A percentile compares a stretch with the other conserved stretches of the same genome.
phyloP scores from a whole-genome alignment of 2,329 filamentous ascomycete species.

The Stromatinia cepivora region DNA sequence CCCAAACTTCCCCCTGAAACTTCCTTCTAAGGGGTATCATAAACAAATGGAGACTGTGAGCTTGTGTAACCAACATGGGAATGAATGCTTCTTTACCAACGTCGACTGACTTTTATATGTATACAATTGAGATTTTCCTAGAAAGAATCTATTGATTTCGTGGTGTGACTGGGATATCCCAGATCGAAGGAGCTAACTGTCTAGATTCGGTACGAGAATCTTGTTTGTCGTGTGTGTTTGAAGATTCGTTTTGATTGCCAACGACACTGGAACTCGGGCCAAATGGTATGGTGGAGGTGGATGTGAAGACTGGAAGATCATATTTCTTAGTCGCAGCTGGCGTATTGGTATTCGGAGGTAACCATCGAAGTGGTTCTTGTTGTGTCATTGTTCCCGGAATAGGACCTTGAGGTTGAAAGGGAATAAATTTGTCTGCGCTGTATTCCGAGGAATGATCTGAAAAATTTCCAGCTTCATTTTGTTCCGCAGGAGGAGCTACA shows the following conservation, averaged over 20 bases:
- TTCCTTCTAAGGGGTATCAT: slow-evolving; percentile 25
- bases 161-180: slow-evolving; percentile 44
- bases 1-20: not conserved
- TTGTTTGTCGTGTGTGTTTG: slow-evolving; percentile 14
- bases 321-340: slow-evolving; percentile 33
- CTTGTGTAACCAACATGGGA: not conserved
- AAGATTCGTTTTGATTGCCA: slow-evolving; percentile 17
- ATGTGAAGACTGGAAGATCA: slow-evolving; percentile 40
- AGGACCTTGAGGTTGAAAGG: slow-evolving; percentile 58
- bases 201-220: slow-evolving; percentile 13
- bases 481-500: slow-evolving; percentile 11
- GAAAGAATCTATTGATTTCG: slow-evolving; percentile 16
- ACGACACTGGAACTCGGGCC: slow-evolving; percentile 16
- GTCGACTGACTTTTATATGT: not conserved
- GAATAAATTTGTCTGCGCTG: slow-evolving; percentile 50
- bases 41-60: slow-evolving; percentile 17
- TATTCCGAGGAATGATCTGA: slow-evolving; percentile 18
- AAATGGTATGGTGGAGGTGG: slow-evolving; percentile 39
- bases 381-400: slow-evolving; percentile 43
- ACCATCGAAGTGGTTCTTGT: slow-evolving; percentile 51
- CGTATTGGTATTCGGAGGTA: slow-evolving; percentile 49
- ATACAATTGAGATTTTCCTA: not conserved
- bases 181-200: slow-evolving; percentile 34
- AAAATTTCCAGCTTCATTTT: slow-evolving; percentile 8
- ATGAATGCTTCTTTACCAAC: not conserved